Evolutionary conservation across 1,139 yeast species (phyloP), one percentile per base, ranked within the genome.

Genomic region (Geotrichum histeridarum): DNA sequence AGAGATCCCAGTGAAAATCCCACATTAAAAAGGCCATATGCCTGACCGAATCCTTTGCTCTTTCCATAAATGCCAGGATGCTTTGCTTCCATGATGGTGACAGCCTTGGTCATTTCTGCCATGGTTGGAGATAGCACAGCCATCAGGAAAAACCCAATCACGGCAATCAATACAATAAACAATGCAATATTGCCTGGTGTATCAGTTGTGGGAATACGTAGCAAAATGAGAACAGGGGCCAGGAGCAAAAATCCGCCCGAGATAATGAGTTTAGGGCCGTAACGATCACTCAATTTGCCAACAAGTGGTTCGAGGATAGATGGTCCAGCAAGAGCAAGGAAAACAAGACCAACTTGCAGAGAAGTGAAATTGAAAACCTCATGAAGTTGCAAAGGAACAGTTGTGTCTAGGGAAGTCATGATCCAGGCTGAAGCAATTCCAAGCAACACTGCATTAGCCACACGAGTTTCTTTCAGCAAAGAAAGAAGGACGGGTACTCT

Each of bases 31-130:
- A 68, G 57, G 1, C 71, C 73, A 51, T 68, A 71, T 0, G 67
- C 72, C 49, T 70, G 72, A 5, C 72, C 73, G 42, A 60, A 64
- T 3, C 72, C 73, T 45, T 66, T 66, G 6, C 70, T 67, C 11
- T 58, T 55, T 5, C 73, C 73, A 43, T 67, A 64, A 11, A 57
- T 56, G 4, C 72, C 72, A 1, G 73, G 73, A 7, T 54, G 51
- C 44, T 56, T 47, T 1, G 57, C 50, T 38, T 69, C 73, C 12
- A 64, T 60, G 1, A 45, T 54, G 17, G 64, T 59, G 27, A 63
- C 64, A 1, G 61, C 63, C n/a, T 58, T 56, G 15, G 71, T 57
- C 48, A 70, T 59, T 43, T 71, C 74, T 4, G 65, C 67, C 63
- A 70, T 60, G 35, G 63, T 51, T 1, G 73, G 66, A 0, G 72